A percentile compares a stretch with the other conserved stretches of the same genome.
Conservation (phyloP, 1,139 yeast species). For the Candida freyschussii region DNA sequence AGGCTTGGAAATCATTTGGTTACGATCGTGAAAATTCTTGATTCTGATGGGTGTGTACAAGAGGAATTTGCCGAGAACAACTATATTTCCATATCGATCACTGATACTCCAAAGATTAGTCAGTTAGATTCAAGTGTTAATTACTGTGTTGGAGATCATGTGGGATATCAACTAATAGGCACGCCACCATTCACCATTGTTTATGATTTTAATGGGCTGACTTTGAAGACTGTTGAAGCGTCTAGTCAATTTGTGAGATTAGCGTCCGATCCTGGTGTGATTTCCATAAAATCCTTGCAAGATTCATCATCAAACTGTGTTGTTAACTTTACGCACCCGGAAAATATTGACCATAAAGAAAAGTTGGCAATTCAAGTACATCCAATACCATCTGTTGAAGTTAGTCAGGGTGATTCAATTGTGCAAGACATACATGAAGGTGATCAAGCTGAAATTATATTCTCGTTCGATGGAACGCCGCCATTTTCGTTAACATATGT, state of each 20-base stretch:
- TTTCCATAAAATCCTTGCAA: conserved; percentile 61
- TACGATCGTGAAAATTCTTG: conserved; percentile 51
- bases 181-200: conserved; percentile 71
- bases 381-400: conserved; percentile 87
- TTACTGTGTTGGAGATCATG: conserved; percentile 91
- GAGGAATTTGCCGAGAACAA: conserved; percentile 36
- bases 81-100: conserved; percentile 47
- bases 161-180: conserved; percentile 73
- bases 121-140: conserved; percentile 37
- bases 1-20: conserved; percentile 55
- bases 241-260: conserved; percentile 58
- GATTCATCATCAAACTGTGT: conserved; percentile 78
- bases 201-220: conserved; percentile 65
- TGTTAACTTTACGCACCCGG: conserved; percentile 48
- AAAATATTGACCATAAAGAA: conserved; percentile 32
- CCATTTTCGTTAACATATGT: conserved; percentile 59
- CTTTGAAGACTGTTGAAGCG: conserved; percentile 55
- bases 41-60: conserved; percentile 65
- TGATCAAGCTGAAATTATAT: conserved; percentile 67
- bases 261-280: conserved; percentile 76
- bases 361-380: conserved; percentile 55
- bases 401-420: conserved; percentile 71
- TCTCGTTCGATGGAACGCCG: conserved; percentile 65
- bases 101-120: conserved; percentile 70
- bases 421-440: conserved; percentile 89